Conservation (phyloP, 768 basidiomycete genomes). For the Cystofilobasidium capitatum region DNA sequence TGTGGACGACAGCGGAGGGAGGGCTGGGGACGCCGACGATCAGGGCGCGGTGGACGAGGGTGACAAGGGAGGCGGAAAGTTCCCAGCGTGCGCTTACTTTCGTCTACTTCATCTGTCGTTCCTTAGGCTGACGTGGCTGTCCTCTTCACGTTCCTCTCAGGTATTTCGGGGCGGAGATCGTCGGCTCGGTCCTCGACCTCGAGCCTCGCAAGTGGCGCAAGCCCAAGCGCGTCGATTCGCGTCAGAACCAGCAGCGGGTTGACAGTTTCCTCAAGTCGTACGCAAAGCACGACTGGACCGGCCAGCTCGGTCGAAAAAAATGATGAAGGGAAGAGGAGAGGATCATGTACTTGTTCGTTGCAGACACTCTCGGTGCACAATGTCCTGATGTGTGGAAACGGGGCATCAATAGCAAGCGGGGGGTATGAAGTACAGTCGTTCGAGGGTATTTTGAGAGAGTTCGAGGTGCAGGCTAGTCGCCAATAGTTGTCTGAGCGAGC, state of each 20-base stretch:
- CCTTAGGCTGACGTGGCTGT: neutral
- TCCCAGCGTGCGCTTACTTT: constrained; percentile 55
- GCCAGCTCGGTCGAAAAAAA: constrained; percentile 23
- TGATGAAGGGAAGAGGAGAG: constrained; percentile 14
- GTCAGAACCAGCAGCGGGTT: constrained; percentile 61
- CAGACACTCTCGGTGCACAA: no score
- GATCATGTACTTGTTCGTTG: neutral
- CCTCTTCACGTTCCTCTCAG: constrained; percentile 41
- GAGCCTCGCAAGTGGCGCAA: constrained; percentile 78
- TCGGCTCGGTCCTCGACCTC: constrained; percentile 79
- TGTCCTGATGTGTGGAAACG: no score
- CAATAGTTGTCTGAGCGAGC: no score
- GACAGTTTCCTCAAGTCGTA: constrained; percentile 63
- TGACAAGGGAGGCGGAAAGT: constrained; percentile 82
- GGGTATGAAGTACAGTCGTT: no score
- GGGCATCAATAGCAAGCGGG: neutral
- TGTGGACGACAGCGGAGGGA: constrained; percentile 52
- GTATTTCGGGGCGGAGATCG: constrained; percentile 89
- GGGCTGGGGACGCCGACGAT: constrained; percentile 49
- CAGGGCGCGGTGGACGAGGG: constrained; percentile 66
- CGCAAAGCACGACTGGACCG: constrained; percentile 47
- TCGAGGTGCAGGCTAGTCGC: no score
- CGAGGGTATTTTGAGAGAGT: no score
- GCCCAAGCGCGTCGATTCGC: constrained; percentile 63
- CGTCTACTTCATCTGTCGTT: neutral